These are phyloP conservation scores for Starmerella davenportii DNA, from an alignment of 805 yeast genomes.

Conservation along the genomic window DNA sequence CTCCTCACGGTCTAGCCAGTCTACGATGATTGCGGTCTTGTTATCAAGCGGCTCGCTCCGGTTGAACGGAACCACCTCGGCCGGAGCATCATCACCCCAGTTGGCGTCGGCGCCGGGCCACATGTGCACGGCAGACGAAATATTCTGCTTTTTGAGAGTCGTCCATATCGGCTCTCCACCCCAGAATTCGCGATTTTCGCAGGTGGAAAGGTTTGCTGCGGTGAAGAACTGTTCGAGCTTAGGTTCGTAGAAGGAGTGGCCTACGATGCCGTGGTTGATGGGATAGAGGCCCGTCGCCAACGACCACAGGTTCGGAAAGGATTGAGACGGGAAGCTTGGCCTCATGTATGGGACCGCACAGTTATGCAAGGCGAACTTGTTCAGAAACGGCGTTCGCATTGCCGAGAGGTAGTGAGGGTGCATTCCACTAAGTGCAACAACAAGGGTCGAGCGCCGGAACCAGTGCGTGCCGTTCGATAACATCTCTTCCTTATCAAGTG, in stretches of 20 bases:
- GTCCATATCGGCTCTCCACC: conserved; percentile 85
- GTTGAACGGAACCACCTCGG: conserved; percentile 45
- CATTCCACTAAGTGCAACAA: conserved; percentile 73
- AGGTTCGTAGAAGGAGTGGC: conserved; percentile 63
- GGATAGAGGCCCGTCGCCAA: conserved; percentile 75
- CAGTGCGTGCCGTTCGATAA: conserved; percentile 43
- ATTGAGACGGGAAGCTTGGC: conserved; percentile 76
- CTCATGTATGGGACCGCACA: conserved; percentile 61
- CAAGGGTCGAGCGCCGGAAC: conserved; percentile 61
- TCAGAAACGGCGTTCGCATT: conserved; percentile 51
- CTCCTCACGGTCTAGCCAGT: conserved; percentile 42
- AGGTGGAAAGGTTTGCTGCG: conserved; percentile 38
- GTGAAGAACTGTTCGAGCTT: conserved; percentile 36
- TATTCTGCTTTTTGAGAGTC: conserved; percentile 47
- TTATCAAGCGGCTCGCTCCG: conserved; percentile 39
- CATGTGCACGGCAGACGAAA: conserved; percentile 69
- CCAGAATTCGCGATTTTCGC: conserved; percentile 51
- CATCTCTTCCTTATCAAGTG: conserved; percentile 4
- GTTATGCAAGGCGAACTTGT: conserved; percentile 35
- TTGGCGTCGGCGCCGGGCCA: conserved; percentile 88
- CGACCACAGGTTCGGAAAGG: conserved; percentile 88
- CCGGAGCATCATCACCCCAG: conserved; percentile 31
- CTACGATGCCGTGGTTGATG: conserved; percentile 69
- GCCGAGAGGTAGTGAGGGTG: conserved; percentile 71
- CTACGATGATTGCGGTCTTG: conserved; percentile 41